Base-by-base conservation (phyloP, 805 yeast genomes). In the Candida nonsorbophila region DNA sequence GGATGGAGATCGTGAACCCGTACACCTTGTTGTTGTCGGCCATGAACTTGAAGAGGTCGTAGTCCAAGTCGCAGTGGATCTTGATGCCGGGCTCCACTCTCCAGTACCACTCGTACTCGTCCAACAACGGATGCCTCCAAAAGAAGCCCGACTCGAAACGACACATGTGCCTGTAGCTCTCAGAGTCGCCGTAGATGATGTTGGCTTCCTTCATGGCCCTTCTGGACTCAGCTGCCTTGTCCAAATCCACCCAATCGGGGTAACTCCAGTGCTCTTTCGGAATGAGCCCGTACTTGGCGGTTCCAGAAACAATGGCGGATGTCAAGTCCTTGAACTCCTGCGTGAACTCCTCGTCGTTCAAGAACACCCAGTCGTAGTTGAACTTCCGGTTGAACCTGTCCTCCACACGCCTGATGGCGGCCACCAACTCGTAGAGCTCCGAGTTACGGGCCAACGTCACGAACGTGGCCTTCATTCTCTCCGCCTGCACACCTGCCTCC, bases 361-460 rank as follows among this genome's bases (percentile, higher is more conserved):
- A 54, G 42, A 84, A 84, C 3, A 82, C 79, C 86, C 88, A 84
- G 51, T 83, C 92, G 47, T 84, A 83, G 38, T 75, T 69, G 49
- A 55, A 79, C 32, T 66, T 60, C 23, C 49, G 22, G 53, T 84
- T 83, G 60, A 81, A 83, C 24, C 88, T 55, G 41, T 70, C 77
- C 46, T 83, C 84, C 24, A 78, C 74, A 36, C 69, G 68, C 40
- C 74, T 68, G 29, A 84, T 74, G 4, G 88, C 67, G 24, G 67
- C 65, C 4, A 78, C 50, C 50, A 84, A 63, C n/a, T 56, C 57
- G 45, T 67, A 72, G 4, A 82, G 54, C 37, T 84, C 92, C 7
- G 58, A 47, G 48, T 84, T 82, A 42, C 86, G 68, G 22, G 84
- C 85, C 19, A 84, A 60, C 2, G 85, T 77, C 40, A 81, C 74